phyloP scores from a whole-genome alignment of 768 basidiomycete species.

The Auriscalpium vulgare region DNA sequence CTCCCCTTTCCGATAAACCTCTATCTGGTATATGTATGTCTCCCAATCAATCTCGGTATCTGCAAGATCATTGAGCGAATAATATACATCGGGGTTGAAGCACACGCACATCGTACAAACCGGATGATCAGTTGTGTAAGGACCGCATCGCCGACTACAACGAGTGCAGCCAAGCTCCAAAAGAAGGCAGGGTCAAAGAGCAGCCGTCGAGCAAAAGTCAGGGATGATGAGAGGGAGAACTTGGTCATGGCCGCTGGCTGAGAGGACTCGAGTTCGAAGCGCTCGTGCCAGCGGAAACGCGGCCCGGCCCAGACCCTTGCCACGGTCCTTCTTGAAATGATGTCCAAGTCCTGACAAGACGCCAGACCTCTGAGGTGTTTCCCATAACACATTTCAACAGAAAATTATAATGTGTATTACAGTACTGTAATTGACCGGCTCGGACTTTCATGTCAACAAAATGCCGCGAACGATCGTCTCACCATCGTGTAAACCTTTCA shows the following conservation, averaged over 20 bases:
- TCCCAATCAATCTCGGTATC: conserved; percentile 99
- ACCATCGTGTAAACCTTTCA: conserved; percentile 39
- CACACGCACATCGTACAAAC: conserved; percentile 69
- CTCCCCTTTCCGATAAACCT: conserved; percentile 73
- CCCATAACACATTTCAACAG: too few relatives aligned
- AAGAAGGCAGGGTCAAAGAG: conserved; percentile 55
- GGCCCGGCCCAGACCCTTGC: too few relatives aligned
- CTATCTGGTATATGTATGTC: conserved; percentile 89
- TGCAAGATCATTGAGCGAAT: conserved; percentile 26
- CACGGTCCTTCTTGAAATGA: too few relatives aligned
- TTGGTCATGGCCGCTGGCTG: too few relatives aligned
- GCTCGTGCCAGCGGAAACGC: too few relatives aligned
- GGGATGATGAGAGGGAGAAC: background rate
- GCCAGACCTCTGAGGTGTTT: too few relatives aligned
- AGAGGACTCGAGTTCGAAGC: too few relatives aligned
- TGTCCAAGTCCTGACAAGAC: too few relatives aligned
- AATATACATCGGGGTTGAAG: conserved; percentile 9
- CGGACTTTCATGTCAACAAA: background rate
- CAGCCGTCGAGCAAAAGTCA: conserved; percentile 20
- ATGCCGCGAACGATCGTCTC: conserved; percentile 21
- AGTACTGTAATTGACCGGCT: background rate
- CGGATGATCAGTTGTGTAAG: conserved; percentile 76
- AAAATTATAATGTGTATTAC: too few relatives aligned
- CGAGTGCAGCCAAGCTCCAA: conserved; percentile 54
- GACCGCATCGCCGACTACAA: conserved; percentile 66